A percentile compares a stretch with the other conserved stretches of the same genome.
These are phyloP conservation scores for Cryptococcus maquisensis DNA, from an alignment of 1,284 basidiomycete species.

Conservation along the genomic window DNA sequence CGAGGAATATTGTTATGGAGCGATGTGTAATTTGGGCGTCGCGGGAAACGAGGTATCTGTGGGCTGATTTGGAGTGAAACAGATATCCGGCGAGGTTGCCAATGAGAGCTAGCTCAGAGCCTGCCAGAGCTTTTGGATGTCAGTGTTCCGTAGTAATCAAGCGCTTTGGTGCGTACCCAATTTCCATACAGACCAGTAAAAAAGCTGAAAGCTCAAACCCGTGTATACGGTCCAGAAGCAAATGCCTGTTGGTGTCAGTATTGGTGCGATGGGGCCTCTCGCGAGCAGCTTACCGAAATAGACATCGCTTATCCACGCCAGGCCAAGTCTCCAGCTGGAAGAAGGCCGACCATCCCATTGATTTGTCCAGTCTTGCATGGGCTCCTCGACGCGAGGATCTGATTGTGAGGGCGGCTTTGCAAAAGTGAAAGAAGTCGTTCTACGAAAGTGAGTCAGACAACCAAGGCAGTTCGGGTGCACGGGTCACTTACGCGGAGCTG, in stretches of 20 bases:
- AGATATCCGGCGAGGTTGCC: conserved; percentile 62
- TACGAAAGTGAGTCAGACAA: background rate
- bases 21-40: conserved; percentile 55
- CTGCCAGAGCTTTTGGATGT: conserved; percentile 50
- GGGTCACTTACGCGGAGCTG: background rate
- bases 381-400: background rate
- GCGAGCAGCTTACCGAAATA: conserved; percentile 34
- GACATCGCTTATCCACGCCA: conserved; percentile 40
- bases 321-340: conserved; percentile 4
- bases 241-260: conserved; percentile 57
- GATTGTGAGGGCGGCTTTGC: background rate
- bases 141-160: background rate
- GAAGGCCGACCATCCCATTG: background rate
- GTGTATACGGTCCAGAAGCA: conserved; percentile 86
- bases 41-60: conserved; percentile 53
- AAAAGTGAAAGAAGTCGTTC: background rate
- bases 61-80: conserved; percentile 54
- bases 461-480: background rate
- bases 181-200: conserved; percentile 90
- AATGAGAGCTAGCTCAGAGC: conserved; percentile 67
- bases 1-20: conserved; percentile 54
- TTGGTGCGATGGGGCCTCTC: background rate
- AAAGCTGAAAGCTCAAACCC: conserved; percentile 73
- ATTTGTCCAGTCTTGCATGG: conserved; percentile 9
- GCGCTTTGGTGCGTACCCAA: conserved; percentile 56